Evolutionary conservation across 179 eudicot genomes (phyloP).

Genomic region (Nepenthes alata): DNA sequence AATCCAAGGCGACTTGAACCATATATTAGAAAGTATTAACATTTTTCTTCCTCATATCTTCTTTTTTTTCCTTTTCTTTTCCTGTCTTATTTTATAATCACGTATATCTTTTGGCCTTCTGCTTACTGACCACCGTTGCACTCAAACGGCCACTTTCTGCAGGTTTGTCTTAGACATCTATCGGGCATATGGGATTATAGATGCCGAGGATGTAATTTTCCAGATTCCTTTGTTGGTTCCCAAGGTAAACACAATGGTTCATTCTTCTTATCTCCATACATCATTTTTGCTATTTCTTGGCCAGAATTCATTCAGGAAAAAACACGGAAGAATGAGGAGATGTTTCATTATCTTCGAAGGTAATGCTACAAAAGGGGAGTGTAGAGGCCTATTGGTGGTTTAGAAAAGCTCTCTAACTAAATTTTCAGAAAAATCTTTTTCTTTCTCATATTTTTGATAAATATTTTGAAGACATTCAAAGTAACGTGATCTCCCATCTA

Average conservation of each 20-base stretch:
- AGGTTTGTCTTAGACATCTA: constrained; percentile 62
- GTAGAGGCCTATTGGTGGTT: no score
- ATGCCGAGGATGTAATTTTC: constrained; percentile 19
- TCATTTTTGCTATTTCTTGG: not conserved
- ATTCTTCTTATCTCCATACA: not conserved
- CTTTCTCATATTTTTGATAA: no score
- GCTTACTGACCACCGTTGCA: not conserved
- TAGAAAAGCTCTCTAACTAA: no score
- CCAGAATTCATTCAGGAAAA: no score
- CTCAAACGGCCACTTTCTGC: not conserved
- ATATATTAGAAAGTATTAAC: constrained; percentile 46
- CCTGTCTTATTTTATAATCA: not conserved
- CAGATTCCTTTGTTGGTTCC: constrained; percentile 51
- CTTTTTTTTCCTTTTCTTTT: not conserved
- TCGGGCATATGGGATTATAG: constrained; percentile 34
- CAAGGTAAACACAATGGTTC: constrained; percentile 22
- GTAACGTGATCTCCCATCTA: not conserved
- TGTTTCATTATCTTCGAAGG: no score
- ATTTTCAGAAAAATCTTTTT: no score
- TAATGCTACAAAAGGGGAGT: no score
- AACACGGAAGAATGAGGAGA: no score
- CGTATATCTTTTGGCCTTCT: constrained; percentile 1
- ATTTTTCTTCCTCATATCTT: not conserved
- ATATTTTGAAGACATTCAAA: no score
- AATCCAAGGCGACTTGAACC: constrained; percentile 39